Percentiles rank a stretch among this genome's conserved stretches.
Evolutionary conservation across 805 yeast genomes (phyloP).

Genomic region (Starmerella ratchasimensis): DNA sequence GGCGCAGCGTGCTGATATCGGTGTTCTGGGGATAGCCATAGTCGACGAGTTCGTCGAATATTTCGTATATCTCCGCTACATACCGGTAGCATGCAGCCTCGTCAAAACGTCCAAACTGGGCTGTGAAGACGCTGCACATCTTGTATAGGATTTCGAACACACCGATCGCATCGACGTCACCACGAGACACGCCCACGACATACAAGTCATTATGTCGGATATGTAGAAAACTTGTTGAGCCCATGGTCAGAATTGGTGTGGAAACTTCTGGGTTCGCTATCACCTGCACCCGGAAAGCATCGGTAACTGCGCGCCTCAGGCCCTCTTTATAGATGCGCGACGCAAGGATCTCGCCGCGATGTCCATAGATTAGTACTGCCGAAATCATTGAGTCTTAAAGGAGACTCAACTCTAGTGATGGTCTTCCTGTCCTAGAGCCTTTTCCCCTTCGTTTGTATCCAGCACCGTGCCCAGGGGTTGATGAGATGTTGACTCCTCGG

Average conservation of each 20-base stretch:
- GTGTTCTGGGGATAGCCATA: conserved; percentile 65
- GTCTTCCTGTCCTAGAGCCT: too few species aligned
- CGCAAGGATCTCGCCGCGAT: conserved; percentile 70
- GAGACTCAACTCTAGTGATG: too few species aligned
- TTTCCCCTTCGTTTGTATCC: too few species aligned
- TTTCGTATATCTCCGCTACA: conserved; percentile 57
- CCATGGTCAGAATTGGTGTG: conserved; percentile 69
- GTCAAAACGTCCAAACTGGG: conserved; percentile 30
- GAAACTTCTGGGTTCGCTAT: conserved; percentile 46
- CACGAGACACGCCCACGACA: conserved; percentile 79
- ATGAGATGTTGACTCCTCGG: background rate
- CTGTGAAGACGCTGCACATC: conserved; percentile 40
- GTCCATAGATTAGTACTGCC: conserved; percentile 65
- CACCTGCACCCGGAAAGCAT: conserved; percentile 85
- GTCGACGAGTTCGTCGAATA: conserved; percentile 62
- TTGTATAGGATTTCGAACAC: conserved; percentile 67
- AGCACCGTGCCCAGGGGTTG: too few species aligned
- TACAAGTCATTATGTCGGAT: conserved; percentile 50
- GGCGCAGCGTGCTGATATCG: conserved; percentile 34
- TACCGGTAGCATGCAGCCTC: conserved; percentile 48
- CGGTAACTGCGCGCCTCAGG: conserved; percentile 63
- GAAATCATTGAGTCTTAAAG: conserved; percentile 72
- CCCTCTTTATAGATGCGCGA: conserved; percentile 63
- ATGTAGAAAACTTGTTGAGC: conserved; percentile 82
- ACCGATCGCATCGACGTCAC: conserved; percentile 71